Evolutionary conservation across 148 eudicot genomes (phyloP), one percentile per base, ranked within the genome.

Genomic region (Talinum fruticosum): DNA sequence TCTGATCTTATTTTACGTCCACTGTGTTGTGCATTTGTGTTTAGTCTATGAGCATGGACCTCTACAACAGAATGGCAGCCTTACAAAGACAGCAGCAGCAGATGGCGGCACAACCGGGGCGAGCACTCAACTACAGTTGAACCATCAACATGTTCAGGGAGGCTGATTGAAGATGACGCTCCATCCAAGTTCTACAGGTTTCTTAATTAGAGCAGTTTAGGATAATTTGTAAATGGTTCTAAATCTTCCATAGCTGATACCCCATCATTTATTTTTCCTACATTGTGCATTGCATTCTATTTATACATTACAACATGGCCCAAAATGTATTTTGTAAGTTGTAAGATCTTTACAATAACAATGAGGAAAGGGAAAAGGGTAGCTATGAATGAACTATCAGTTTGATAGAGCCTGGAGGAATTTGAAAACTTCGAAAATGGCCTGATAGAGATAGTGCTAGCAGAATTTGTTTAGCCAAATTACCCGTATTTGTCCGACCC

Each of bases 1-100:
- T 37, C 32, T 45, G 34, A 26, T 41, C 23, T 24, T 28, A 71
- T 0, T 71, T 36, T 23, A 32, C 18, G 14, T 23, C 38, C 13
- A 16, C 24, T 74, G 45, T 75, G 26, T 26, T 7, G 28, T 30
- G 79, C 29, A n/a, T 57, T 66, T 51, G 4, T 71, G 14, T 82
- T 87, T 91, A 93, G 89, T 84, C 93, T 23, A 87, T 89, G 92
- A 90, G 91, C 76, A 78, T 91, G 83, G 98, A 93, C 32, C 77
- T 91, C 68, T 91, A 81, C 83, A 88, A 86, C 86, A 89, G 90
- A 73, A 90, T 93, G 87, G 91, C 90, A 45, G 89, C 88, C 10
- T 66, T 91, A 34, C 90, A 89, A 53, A 86, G 83, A 61, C 92
- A 89, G 38, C 90, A 62, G 88, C 68, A 71, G 75, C 93, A 84